Base-by-base conservation (phyloP, 805 yeast species). In the Blastobotrys attinorum region DNA sequence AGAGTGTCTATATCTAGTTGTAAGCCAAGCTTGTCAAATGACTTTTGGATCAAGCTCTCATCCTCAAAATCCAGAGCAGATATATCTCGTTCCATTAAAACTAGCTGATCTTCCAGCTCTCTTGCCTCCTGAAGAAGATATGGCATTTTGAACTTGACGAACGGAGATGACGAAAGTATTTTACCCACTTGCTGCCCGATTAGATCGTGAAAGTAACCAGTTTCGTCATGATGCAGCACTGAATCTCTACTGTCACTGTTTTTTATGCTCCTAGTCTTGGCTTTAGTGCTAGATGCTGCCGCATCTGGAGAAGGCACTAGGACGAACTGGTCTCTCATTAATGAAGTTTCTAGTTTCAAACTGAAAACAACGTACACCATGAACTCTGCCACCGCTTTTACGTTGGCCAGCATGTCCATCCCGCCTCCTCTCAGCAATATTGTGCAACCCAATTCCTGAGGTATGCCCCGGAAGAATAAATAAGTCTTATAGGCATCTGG, bases 341-440 rank as follows among this genome's bases (percentile, higher is more conserved):
- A 70, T 0, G 82, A 73, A 2, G 85, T 80, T 58, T 92, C 99
- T 44, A 89, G 72, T 54, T 79, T 80, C 35, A 87, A 69, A 53
- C 89, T 87, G 58, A 83, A 77, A n/a, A 79, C 74, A 0, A 82
- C 83, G 38, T 84, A 83, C 1, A 84, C 73, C 77, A 89, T 73
- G 45, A 90, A 81, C 51, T 85, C 94, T 3, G 83, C 70, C 2
- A 88, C 82, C 42, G 81, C 79, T 59, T 92, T 92, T 18, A 89
- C 72, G 42, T 77, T 76, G 42, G 77, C 69, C 44, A 90, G 63
- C 0, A 70, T 57, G 2, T 77, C 82, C 40, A 72, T 76, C 51
- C 75, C 73, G 1, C 78, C 82, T 2, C 97, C 98, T 43, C 97
- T 68, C n/a, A 92, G 61, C 11, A 85, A 67, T n/a, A 90, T 74